Conservation (phyloP, 345 rosid genomes). For the Populus davidiana region DNA sequence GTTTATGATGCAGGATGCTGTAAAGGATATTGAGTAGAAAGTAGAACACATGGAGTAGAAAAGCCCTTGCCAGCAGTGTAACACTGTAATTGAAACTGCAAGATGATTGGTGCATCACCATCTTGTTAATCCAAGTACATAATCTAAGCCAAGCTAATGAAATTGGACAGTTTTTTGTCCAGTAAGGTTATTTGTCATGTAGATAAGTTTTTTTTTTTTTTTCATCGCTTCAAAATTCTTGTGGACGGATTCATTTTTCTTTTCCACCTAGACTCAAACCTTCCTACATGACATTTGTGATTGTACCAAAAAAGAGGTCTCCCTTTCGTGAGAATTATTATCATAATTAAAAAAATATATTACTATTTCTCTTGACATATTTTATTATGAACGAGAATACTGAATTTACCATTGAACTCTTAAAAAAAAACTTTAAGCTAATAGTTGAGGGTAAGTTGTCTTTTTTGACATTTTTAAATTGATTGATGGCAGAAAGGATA, state of each 20-base stretch:
- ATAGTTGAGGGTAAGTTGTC: too few species aligned
- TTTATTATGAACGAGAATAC: too few species aligned
- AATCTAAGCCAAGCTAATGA: background rate
- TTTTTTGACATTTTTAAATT: too few species aligned
- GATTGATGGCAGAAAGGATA: too few species aligned
- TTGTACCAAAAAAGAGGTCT: too few species aligned
- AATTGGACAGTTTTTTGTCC: background rate
- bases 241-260: background rate
- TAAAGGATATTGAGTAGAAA: constrained; percentile 60
- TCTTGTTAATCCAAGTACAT: constrained; percentile 16
- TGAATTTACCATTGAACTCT: too few species aligned
- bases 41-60: background rate
- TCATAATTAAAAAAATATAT: too few species aligned
- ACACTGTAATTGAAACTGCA: constrained; percentile 7
- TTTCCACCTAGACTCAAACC: background rate
- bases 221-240: background rate
- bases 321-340: too few species aligned
- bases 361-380: too few species aligned
- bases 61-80: background rate
- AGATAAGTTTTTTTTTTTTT: background rate
- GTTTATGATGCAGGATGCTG: constrained; percentile 56
- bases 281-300: background rate
- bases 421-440: too few species aligned
- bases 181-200: background rate
- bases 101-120: background rate